These are phyloP conservation scores for Kodamaea sp. DNA, from an alignment of 1,139 yeast species.

Conservation along the genomic window DNA sequence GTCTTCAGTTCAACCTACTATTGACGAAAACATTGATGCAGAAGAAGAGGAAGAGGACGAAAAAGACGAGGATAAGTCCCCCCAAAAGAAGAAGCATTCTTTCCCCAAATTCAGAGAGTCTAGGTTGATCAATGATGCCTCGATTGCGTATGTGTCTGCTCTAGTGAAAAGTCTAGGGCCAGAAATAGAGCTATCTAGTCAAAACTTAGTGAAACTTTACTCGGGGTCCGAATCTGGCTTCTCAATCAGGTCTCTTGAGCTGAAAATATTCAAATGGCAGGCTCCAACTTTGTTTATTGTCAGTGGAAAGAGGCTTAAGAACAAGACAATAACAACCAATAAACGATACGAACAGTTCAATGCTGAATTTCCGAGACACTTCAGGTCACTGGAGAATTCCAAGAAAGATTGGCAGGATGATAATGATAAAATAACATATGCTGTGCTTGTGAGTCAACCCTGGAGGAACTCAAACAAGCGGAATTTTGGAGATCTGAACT, in stretches of 20 bases:
- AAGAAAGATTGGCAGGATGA: slow-evolving; percentile 35
- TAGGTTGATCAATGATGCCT: slow-evolving; percentile 40
- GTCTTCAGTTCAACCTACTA: slow-evolving; percentile 2
- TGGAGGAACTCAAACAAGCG: slow-evolving; percentile 78
- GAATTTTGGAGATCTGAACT: slow-evolving; percentile 64
- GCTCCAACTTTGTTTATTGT: slow-evolving; percentile 79
- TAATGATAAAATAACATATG: slow-evolving; percentile 54
- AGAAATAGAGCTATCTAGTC: slow-evolving; percentile 25
- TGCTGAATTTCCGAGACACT: slow-evolving; percentile 52
- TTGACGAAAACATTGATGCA: neutral
- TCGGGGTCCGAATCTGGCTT: slow-evolving; percentile 79
- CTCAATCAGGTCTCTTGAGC: slow-evolving; percentile 83
- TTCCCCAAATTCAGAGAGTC: slow-evolving; percentile 30
- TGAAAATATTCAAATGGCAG: slow-evolving; percentile 84
- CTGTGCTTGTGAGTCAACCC: slow-evolving; percentile 63
- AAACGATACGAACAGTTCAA: slow-evolving; percentile 54
- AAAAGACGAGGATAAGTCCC: slow-evolving; percentile 1
- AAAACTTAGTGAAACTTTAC: slow-evolving; percentile 62
- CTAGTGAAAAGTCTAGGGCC: slow-evolving; percentile 24
- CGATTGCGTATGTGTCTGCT: slow-evolving; percentile 44
- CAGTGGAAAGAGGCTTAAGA: slow-evolving; percentile 57
- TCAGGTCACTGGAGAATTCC: slow-evolving; percentile 32
- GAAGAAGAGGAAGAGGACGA: slow-evolving; percentile 1
- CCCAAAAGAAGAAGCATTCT: slow-evolving; percentile 3
- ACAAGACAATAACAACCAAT: slow-evolving; percentile 42